Base-by-base conservation (phyloP, 192 early-diverging fungal genomes). In the Gonapodya prolifera region DNA sequence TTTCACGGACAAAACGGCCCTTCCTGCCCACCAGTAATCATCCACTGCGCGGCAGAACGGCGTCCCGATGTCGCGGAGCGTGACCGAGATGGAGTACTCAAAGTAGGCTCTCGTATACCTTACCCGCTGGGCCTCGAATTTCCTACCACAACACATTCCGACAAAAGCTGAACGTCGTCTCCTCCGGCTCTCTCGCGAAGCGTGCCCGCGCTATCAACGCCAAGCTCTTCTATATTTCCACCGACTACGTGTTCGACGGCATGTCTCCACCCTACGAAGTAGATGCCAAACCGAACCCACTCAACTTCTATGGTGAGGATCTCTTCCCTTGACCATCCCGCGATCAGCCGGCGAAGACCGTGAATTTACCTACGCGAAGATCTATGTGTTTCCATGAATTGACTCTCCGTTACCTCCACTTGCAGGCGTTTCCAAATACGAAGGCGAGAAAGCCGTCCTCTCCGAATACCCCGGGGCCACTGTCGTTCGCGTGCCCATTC, bases 221-320 rank as follows among this genome's bases (percentile, higher is more conserved):
- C 35, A 86, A 87, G 75, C 80, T 95, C 70, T 85, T 94, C 32
- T 94, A 97, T 79, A 89, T 97, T 32, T 94, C 92, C 2, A 92
- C 95, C 0, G 94, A 97, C 80, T 97, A 97, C 80, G 95, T 97
- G 29, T 97, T 97, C 86, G 94, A 97, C 76, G 95, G 95, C 35
- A 91, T 83, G 1, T 83, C 81, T 1, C 93, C 95, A 31, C 84
- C 94, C 33, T 96, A 96, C 79, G 80, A 91, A 31, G 88, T 91
- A 0, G 82, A 85, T 30, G 91, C 86, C 73, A 77, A 75, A 78
- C 85, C 92, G 1, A 91, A 92, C 78, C 95, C 95, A 73, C 79
- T 97, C 2, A 91, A 95, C 74, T 89, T 90, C 77, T 97, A 97
- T 77, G 95, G 94, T 80, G 74, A 34, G 69, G 45, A n/a, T n/a